Conservation (phyloP, 83 land plant genomes). For the Isoetes engelmannii region DNA sequence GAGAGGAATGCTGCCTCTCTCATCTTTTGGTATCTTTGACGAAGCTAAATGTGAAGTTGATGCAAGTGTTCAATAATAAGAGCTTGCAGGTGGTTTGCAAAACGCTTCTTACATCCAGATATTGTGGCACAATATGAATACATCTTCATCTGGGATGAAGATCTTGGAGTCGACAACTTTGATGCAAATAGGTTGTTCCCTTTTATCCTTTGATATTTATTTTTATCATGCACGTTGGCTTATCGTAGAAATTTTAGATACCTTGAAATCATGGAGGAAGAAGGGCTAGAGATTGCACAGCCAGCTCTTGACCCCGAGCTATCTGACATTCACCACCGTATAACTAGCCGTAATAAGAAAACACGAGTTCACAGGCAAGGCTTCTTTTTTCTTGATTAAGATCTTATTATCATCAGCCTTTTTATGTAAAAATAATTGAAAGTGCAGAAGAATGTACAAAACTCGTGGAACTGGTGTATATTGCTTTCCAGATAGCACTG, state of each 20-base stretch:
- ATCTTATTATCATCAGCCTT: not conserved
- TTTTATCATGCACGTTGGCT: not conserved
- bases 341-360: slow-evolving; percentile 46
- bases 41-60: no score
- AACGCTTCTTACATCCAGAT: slow-evolving; percentile 81
- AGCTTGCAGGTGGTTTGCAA: slow-evolving; percentile 76
- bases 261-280: slow-evolving; percentile 56
- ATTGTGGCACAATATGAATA: slow-evolving; percentile 58
- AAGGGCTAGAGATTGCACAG: slow-evolving; percentile 89
- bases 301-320: slow-evolving; percentile 61
- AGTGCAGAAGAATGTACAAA: slow-evolving; percentile 48
- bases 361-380: slow-evolving; percentile 58
- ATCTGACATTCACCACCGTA: slow-evolving; percentile 65
- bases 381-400: not conserved
- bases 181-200: slow-evolving; percentile 41
- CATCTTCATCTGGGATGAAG: slow-evolving; percentile 83
- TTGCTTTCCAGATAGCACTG: slow-evolving; percentile 61
- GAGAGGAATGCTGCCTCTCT: no score
- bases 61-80: not conserved
- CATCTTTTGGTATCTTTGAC: no score
- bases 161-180: slow-evolving; percentile 70
- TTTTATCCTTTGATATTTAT: not conserved
- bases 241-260: slow-evolving; percentile 38
- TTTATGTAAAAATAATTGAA: slow-evolving; percentile 7
- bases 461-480: slow-evolving; percentile 35